Evolutionary conservation across 306 rosid genomes (phyloP), one percentile per base, ranked within the genome.

Genomic region (Fragaria nilgerrensis): DNA sequence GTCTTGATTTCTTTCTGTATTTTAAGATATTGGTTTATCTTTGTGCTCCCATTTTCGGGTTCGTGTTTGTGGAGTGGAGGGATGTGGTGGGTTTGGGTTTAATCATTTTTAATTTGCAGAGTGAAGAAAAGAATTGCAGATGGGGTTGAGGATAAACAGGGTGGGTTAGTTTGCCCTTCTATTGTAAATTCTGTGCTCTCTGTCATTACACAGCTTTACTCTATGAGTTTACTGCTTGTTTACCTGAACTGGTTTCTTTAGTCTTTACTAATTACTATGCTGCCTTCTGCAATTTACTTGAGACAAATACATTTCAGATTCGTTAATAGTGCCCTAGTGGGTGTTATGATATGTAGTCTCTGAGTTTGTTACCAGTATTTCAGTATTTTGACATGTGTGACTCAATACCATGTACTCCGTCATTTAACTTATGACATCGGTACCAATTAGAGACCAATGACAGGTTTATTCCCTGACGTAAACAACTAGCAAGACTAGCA

Each of bases 81-180:
- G 44, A 64, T 64, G 5, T 34, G 36, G 12, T 65, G 29, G 41
- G 13, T 27, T 55, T 55, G 49, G 29, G 9, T 75, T 17, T 27
- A 1, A 20, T 58, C 1, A 23, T 69, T 34, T 70, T 44, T 3
- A 15, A 25, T 77, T 34, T 71, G 63, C 87, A 94, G 96, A 5
- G 93, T 84, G 76, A 92, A 90, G 96, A 86, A 84, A 74, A 89
- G 94, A 84, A 86, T 94, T 69, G 82, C 90, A 15, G 94, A 89
- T 0, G 96, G 92, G 48, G 90, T 90, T 39, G 77, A 73, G 59
- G 96, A 91, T 73, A 84, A 87, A 16, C 98, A 90, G 90, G n/a
- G 96, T 91, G n/a, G 76, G 23, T 64, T 14, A 17, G 7, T 74
- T n/a, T 70, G 72, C 27, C 45, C 39, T 78, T 56, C 7, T 2